A percentile compares a stretch with the other conserved stretches of the same genome.
phyloP scores from a whole-genome alignment of 441 rosid species.

The Rhodomyrtus psidioides region DNA sequence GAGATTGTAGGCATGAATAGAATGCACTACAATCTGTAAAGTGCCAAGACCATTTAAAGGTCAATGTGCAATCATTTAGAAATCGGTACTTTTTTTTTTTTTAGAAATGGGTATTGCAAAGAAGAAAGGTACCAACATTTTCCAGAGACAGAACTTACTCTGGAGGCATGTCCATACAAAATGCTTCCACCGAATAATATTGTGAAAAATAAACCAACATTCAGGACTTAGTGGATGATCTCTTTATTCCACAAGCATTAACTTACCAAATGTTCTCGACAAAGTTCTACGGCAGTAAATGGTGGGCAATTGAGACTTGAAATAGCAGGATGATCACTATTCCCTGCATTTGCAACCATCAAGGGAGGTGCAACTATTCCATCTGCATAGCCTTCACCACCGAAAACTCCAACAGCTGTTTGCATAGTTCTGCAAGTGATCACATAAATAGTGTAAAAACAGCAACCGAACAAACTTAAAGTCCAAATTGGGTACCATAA shows the following conservation, averaged over 20 bases:
- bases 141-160: background rate
- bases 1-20: background rate
- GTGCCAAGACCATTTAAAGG: background rate
- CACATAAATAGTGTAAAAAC: background rate
- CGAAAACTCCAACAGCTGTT: conserved; percentile 65
- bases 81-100: background rate
- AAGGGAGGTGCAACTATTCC: conserved; percentile 9
- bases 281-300: conserved; percentile 56
- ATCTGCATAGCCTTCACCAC: conserved; percentile 16
- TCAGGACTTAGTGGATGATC: background rate
- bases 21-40: background rate
- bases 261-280: conserved; percentile 73
- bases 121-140: background rate
- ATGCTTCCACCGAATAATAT: background rate
- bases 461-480: background rate
- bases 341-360: conserved; percentile 8
- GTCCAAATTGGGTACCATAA: background rate
- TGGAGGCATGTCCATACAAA: background rate
- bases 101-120: background rate
- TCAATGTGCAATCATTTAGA: background rate
- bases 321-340: conserved; percentile 4
- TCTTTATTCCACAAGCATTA: background rate
- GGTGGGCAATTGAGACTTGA: conserved; percentile 36
- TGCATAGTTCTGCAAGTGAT: conserved; percentile 57
- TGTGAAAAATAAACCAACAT: background rate